Base-by-base conservation (phyloP, 23 red algal species). In the Pyropia haitanensis region DNA sequence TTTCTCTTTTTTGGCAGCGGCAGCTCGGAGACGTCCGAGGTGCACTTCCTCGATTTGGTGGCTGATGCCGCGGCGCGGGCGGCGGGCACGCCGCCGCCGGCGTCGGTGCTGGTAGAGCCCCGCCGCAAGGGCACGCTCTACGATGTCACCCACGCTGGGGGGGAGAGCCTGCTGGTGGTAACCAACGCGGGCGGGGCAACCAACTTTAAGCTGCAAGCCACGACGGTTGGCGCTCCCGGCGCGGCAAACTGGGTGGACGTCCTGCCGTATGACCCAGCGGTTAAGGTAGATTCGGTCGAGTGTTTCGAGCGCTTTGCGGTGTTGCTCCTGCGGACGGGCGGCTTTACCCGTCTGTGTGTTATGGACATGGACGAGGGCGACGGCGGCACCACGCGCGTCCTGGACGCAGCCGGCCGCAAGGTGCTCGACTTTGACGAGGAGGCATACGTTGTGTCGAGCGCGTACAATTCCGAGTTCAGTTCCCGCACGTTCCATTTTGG, bases 1-100 rank as follows among this genome's bases (percentile, higher is more conserved):
- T 83, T 81, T n/a, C 56, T 92, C 33, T 64, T 85, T 78, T 59
- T 92, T 23, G 49, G 81, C 61, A 77, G 70, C 27, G 24, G 53
- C 15, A 76, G 72, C 51, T 70, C 65, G 49, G 81, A 75, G 17
- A 61, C 76, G 5, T 83, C 77, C 13, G 88, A 92, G 77, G 34
- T 46, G 50, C 68, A 64, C 26, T 78, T 71, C 32, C 49, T 92
- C 44, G 88, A 92, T 61, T 53, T 88, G 22, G 22, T 55, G 14
- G 56, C 61, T 31, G 64, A 71, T 14, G 19, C 73, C 23, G 72
- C 31, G 23, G 27, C 74, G 13, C 60, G 26, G 18, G 39, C 39
- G 8, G 10, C 39, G 39, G 10, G 10, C 39, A 12, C 10, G 39
- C 39, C 39, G 1, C 39, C 39, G 39, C 39, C 39, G 5, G 4